Conservation (phyloP, 2,329 filamentous ascomycete species). For the Ampelomyces quisqualis region DNA sequence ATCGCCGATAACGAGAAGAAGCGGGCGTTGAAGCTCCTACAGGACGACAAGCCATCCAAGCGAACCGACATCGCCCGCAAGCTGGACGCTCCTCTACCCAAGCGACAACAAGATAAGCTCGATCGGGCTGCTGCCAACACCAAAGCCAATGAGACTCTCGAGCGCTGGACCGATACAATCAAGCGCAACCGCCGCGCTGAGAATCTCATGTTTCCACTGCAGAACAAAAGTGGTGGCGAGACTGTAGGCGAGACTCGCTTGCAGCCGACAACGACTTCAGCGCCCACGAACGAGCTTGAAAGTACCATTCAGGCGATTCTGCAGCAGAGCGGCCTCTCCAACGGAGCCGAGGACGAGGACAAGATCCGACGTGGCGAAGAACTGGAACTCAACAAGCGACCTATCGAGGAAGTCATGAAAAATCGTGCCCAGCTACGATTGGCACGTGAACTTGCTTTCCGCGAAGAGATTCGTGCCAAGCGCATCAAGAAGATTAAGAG, state of each 20-base stretch:
- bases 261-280: constrained; percentile 57
- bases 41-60: constrained; percentile 62
- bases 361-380: constrained; percentile 69
- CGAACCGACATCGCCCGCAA: constrained; percentile 62
- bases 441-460: constrained; percentile 80
- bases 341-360: constrained; percentile 61
- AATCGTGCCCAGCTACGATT: constrained; percentile 73
- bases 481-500: constrained; percentile 99
- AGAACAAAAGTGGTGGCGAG: constrained; percentile 66
- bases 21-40: constrained; percentile 74
- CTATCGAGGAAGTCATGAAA: constrained; percentile 70
- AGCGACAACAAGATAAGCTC: constrained; percentile 80
- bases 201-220: constrained; percentile 82
- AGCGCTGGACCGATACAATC: constrained; percentile 91
- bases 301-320: constrained; percentile 84
- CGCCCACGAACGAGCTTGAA: constrained; percentile 78
- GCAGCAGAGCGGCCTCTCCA: constrained; percentile 77
- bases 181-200: constrained; percentile 91
- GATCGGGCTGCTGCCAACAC: constrained; percentile 81
- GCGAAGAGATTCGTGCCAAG: constrained; percentile 84
- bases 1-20: constrained; percentile 74
- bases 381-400: constrained; percentile 69
- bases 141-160: constrained; percentile 86
- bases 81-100: constrained; percentile 78
- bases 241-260: constrained; percentile 64